Evolutionary conservation across 495 filamentous ascomycete genomes (phyloP), one percentile per base, ranked within the genome.

Genomic region (Penicillium desertorum): DNA sequence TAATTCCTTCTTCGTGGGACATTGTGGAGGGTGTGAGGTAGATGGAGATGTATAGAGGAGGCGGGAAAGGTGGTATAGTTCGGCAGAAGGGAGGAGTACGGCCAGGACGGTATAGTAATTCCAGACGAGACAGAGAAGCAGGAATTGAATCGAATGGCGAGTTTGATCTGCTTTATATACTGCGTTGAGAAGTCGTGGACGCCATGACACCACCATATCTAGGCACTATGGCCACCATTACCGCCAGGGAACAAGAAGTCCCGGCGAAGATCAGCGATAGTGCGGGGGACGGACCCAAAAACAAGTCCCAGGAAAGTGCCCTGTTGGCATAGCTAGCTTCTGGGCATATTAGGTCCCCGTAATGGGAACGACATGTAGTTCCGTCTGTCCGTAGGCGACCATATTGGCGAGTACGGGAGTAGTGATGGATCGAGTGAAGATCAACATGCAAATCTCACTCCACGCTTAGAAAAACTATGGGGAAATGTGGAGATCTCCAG

Each of bases 1-100:
- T 47, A 30, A 55, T 47, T 19, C 44, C 44, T 27, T 55, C 43
- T 47, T 55, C 53, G 43, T 46, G 14, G 16, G 53, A 29, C 53
- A 55, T 55, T 25, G 23, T 47, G 32, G 12, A 9, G 27, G 22
- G n/a, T 8, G 36, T 37, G 14, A 37, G 36, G 1, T 2, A 37
- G 16, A 37, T n/a, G 1, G 34, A 9, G 39, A 22, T 9, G 42
- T 46, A 37, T 14, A 37, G 11, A 54, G 23, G n/a, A 2, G 7
- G 42, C 0, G 14, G 12, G 7, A 42, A 9, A 20, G 12, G 5
- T 14, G 16, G 7, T 39, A 41, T n/a, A 17, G 14, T 17, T 19
- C 6, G 22, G 3, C 6, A 19, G 14, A n/a, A 45, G 12, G 19
- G 37, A 54, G 5, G 19, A 36, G 20, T 17, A 45, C 17, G 4